Evolutionary conservation across 192 early-diverging fungal genomes (phyloP).

Genomic region (Blastocladiella britannica): DNA sequence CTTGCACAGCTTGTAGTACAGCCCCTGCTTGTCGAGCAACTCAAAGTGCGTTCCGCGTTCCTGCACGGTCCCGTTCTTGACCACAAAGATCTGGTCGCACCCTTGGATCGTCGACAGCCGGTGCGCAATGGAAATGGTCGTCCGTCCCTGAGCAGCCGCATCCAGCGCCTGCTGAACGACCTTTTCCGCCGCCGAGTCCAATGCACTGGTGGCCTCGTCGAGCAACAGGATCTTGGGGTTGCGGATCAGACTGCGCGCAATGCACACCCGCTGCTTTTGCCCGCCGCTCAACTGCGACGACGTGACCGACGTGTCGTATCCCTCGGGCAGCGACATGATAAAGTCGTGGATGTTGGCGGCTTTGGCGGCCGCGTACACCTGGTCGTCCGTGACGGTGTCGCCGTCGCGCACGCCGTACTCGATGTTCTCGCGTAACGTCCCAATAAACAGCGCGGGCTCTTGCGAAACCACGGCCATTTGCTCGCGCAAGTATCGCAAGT

Average conservation of each 20-base stretch:
- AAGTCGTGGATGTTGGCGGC: conserved; percentile 35
- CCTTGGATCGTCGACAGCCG: conserved; percentile 67
- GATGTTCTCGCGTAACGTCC: conserved; percentile 36
- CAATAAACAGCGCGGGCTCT: conserved; percentile 37
- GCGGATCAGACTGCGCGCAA: conserved; percentile 44
- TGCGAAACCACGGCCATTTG: conserved; percentile 31
- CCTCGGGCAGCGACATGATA: conserved; percentile 4
- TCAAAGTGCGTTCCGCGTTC: conserved; percentile 50
- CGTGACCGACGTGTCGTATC: not conserved
- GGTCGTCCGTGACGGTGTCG: conserved; percentile 14
- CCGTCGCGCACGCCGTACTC: conserved; percentile 27
- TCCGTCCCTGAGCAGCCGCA: conserved; percentile 37
- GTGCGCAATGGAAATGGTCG: conserved; percentile 56
- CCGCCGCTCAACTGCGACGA: conserved; percentile 31
- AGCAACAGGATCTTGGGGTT: conserved; percentile 49
- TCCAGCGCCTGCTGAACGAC: conserved; percentile 66
- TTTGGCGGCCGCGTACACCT: conserved; percentile 22
- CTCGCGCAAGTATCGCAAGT: conserved; percentile 16
- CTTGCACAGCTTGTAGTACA: conserved; percentile 38
- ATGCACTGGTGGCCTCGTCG: conserved; percentile 67
- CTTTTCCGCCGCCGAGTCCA: conserved; percentile 62
- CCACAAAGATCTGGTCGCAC: conserved; percentile 51
- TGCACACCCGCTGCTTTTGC: conserved; percentile 49
- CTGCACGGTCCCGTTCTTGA: conserved; percentile 35
- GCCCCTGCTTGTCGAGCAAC: conserved; percentile 28